phyloP scores from a whole-genome alignment of 2,329 filamentous ascomycete species.

The Trichoderma polysporum region DNA sequence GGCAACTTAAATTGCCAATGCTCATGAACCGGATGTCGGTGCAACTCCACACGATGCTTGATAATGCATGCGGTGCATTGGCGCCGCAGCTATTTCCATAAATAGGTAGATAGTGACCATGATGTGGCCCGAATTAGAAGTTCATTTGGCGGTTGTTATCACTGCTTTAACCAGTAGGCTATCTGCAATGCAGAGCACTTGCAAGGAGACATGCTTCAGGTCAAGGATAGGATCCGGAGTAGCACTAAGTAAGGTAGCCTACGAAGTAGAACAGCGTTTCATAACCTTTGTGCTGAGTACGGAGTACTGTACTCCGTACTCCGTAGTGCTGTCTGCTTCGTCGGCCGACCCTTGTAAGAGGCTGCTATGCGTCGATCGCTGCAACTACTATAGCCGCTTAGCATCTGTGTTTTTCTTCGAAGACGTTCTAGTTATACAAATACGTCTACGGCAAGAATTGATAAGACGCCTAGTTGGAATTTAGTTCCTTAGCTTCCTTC shows the following conservation, averaged over 20 bases:
- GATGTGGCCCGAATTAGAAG: neutral
- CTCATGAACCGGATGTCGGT: neutral
- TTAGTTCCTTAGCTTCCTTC: too few relatives aligned
- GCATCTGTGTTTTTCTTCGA: neutral
- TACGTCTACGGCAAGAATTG: neutral
- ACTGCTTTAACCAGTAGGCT: neutral
- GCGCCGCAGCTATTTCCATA: neutral
- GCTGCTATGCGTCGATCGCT: neutral
- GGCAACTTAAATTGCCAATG: neutral
- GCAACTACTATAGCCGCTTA: neutral
- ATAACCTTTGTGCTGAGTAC: too few relatives aligned
- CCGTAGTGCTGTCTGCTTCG: neutral
- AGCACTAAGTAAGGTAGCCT: too few relatives aligned
- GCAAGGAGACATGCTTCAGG: neutral
- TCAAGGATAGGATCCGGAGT: neutral
- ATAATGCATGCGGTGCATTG: neutral
- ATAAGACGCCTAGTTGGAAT: neutral
- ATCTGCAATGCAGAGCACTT: neutral
- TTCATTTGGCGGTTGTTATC: neutral
- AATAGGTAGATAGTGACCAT: neutral
- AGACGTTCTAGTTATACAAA: too few relatives aligned
- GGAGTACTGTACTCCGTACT: too few relatives aligned
- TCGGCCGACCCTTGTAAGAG: neutral
- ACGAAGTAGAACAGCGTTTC: too few relatives aligned
- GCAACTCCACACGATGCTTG: neutral